These are phyloP conservation scores for Prunus campanulata DNA, from an alignment of 306 rosid genomes.

Conservation along the genomic window DNA sequence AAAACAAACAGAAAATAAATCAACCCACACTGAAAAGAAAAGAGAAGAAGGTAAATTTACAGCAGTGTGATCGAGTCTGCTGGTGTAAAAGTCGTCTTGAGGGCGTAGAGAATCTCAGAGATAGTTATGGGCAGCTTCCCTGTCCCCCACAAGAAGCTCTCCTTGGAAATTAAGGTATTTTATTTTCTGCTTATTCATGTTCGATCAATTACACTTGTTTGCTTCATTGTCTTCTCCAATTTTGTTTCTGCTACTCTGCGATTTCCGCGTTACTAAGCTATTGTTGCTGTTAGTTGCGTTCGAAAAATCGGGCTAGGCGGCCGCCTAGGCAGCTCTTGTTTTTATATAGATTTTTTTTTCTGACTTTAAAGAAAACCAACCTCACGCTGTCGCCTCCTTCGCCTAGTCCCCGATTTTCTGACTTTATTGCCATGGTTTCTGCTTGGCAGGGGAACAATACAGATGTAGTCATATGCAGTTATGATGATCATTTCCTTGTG, in stretches of 20 bases:
- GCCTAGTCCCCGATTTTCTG: too few relatives aligned
- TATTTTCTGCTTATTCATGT: not conserved
- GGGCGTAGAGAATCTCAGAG: not conserved
- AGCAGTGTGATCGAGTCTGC: not conserved
- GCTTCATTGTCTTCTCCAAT: conserved; percentile 8
- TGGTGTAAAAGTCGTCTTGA: not conserved
- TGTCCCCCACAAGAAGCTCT: conserved; percentile 42
- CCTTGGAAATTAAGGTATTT: conserved; percentile 57
- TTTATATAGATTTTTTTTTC: too few relatives aligned
- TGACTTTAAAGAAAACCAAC: too few relatives aligned
- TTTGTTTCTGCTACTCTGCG: not conserved
- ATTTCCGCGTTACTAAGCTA: too few relatives aligned
- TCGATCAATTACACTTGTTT: conserved; percentile 13
- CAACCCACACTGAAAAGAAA: not conserved
- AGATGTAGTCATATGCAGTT: conserved; percentile 58
- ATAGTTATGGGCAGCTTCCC: conserved; percentile 46
- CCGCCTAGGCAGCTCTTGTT: too few relatives aligned
- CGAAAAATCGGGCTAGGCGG: too few relatives aligned
- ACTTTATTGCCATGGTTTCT: not conserved
- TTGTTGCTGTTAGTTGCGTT: too few relatives aligned
- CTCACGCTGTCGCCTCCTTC: too few relatives aligned
- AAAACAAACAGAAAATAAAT: too few relatives aligned
- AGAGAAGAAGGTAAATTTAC: not conserved
- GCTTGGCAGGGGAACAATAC: conserved; percentile 75
- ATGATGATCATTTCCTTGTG: conserved; percentile 78